A percentile compares a stretch with the other conserved stretches of the same genome.
Evolutionary conservation across 2,329 filamentous ascomycete species (phyloP).

Genomic region (Aspergillus alliaceus): DNA sequence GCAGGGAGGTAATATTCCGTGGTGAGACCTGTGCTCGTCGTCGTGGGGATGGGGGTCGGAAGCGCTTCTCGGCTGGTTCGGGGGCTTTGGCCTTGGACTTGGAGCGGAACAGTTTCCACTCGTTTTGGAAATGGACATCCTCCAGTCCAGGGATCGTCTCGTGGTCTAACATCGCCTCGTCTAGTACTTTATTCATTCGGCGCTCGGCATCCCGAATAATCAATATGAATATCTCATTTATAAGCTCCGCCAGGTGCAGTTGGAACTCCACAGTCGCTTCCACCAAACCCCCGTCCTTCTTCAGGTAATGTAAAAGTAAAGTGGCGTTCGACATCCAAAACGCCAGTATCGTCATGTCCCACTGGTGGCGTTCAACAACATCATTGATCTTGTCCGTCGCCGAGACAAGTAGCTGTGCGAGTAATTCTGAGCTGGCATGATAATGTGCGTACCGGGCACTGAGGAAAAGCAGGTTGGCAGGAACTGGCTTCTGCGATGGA

Average conservation of each 20-base stretch:
- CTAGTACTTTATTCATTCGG: conserved; percentile 92
- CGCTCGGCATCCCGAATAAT: conserved; percentile 95
- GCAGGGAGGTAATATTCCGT: conserved; percentile 89
- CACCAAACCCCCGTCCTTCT: conserved; percentile 83
- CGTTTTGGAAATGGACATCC: conserved; percentile 94
- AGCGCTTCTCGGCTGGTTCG: conserved; percentile 85
- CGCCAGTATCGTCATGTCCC: conserved; percentile 99
- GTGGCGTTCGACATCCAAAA: conserved; percentile 99
- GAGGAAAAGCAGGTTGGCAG: conserved; percentile 94
- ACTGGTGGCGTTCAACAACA: conserved; percentile 91
- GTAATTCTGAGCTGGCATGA: conserved; percentile 81
- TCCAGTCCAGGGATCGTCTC: conserved; percentile 98
- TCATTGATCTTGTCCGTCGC: conserved; percentile 97
- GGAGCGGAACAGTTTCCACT: conserved; percentile 95
- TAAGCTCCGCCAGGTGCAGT: conserved; percentile 85
- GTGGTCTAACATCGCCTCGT: conserved; percentile 92
- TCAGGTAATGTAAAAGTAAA: conserved; percentile 90
- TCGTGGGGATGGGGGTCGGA: conserved; percentile 89
- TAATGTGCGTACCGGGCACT: conserved; percentile 96
- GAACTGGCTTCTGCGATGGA: conserved; percentile 94
- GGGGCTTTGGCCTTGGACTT: conserved; percentile 83
- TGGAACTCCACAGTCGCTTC: conserved; percentile 86
- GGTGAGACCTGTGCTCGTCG: conserved; percentile 88
- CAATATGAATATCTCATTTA: conserved; percentile 97
- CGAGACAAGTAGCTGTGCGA: conserved; percentile 75